Base-by-base conservation (phyloP, 352 stramenopile genomes). In the Ophiocytium majus region DNA sequence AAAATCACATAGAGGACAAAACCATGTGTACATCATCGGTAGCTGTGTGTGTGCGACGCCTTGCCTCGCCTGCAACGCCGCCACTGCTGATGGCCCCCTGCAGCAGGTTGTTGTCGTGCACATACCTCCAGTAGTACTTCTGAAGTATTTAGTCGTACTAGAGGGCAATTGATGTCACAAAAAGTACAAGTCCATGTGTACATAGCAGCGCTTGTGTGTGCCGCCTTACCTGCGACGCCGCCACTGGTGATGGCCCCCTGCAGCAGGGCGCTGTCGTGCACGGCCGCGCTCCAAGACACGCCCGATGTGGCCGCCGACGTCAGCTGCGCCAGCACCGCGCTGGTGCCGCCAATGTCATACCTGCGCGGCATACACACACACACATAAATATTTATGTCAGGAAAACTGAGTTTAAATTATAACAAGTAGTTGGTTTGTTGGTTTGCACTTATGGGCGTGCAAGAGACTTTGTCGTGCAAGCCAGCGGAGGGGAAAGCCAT, bases 281-380 rank as follows among this genome's bases (percentile, higher is more conserved):
- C 75, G 28, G 76, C 33, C 0, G 28, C 23, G 43, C 83, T 84
- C 85, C 85, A 88, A 0, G 57, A 33, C 0, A 88, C 85, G 49
- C 66, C 81, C 1, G 85, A 82, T 23, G 76, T 80, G n/a, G 85
- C 83, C n/a, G 81, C 76, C 19, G 85, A 88, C 43, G 80, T 78
- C 0, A 88, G 82, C 78, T 88, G 85, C 14, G 50, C 80, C 81
- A 88, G 35, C 19, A 88, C 85, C 28, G 85, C 84, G 32, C 76
- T 84, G 17, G 85, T 88, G 23, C 80, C 85, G 10, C 85, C 85
- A 32, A 88, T 88, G 34, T 88, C 84, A 34, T 88, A 88, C 71
- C 84, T 88, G 32, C n/a, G n/a, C n/a, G n/a, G n/a, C n/a, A n/a
- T n/a, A n/a, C n/a, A n/a, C n/a, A n/a, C n/a, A n/a, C n/a, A n/a